Evolutionary conservation across 1,284 basidiomycete genomes (phyloP), one percentile per base, ranked within the genome.

Genomic region (Peniophora sp.): DNA sequence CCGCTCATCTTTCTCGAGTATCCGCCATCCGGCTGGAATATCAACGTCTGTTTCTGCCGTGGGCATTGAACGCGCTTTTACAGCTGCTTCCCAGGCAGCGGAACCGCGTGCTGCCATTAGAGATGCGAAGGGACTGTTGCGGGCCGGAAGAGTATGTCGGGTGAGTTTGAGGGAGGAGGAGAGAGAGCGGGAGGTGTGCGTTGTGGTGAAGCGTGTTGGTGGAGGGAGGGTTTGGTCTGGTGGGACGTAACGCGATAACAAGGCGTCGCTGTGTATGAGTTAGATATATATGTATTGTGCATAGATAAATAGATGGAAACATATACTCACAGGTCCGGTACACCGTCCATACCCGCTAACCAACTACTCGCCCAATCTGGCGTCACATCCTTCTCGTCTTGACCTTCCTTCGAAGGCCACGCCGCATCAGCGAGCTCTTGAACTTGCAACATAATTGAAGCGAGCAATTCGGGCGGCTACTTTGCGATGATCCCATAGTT

Each of bases 71-170:
- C 67, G 69, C 2, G 75, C 69, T 63, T 80, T 86, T 1, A 88
- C 68, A 12, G 81, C 75, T 11, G 71, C 70, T 60, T 89, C 83
- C 87, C 87, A 89, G 25, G 84, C 78, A 16, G 77, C 75, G 3
- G 82, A 83, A 1, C 84, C 85, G 63, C 83, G 86, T 0, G 82
- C 78, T 9, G 78, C 70, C 38, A 85, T 61, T 58, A 85, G 80
- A 51, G 78, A 70, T 10, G 81, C 72, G 65, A 88, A 73, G 2
- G 86, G 86, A 56, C 85, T 85, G 36, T 60, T 63, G 20, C 72
- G 73, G 3, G 79, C 72, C 23, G 78, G 59, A 2, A 75, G 63
- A 36, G 74, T 62, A 56, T 84, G 77, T 53, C 81, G 77, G 0
- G 85, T 85, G 47, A 83, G 63, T 46, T 77, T 79, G 16, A 89